phyloP scores from a whole-genome alignment of 2,329 filamentous ascomycete species.

The Dactylellina parvicollis region DNA sequence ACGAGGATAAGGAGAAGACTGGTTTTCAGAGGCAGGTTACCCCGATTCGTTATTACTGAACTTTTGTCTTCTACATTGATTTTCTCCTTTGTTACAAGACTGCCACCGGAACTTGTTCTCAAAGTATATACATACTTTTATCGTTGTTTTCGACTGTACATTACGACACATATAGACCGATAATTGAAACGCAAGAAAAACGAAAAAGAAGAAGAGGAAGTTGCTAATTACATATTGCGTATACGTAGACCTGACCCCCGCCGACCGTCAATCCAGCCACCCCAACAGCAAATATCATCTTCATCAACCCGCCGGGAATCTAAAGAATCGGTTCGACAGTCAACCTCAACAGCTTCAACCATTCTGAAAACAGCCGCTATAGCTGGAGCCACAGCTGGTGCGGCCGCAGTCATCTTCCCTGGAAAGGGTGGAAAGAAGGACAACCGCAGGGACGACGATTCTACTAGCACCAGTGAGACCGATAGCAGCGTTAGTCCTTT shows the following conservation, averaged over 20 bases:
- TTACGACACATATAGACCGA: constrained; percentile 16
- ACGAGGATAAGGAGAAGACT: constrained; percentile 23
- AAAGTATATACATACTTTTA: background rate
- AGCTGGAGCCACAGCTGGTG: constrained; percentile 9
- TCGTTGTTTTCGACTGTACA: constrained; percentile 12
- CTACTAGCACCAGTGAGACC: constrained; percentile 31
- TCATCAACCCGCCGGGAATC: constrained; percentile 17
- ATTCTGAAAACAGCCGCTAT: constrained; percentile 23
- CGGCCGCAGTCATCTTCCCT: constrained; percentile 30
- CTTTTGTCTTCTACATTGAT: background rate
- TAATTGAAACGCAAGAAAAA: constrained; percentile 18
- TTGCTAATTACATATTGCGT: constrained; percentile 41
- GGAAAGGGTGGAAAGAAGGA: constrained; percentile 21
- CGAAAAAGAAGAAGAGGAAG: constrained; percentile 12
- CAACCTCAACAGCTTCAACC: constrained; percentile 20
- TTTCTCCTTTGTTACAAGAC: background rate
- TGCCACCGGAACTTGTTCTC: background rate
- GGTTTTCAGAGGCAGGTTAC: constrained; percentile 45
- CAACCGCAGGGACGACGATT: constrained; percentile 18
- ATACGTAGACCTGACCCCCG: constrained; percentile 47
- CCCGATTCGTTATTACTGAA: constrained; percentile 27
- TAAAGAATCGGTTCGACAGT: constrained; percentile 20
- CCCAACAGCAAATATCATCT: constrained; percentile 17
- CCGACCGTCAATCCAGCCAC: constrained; percentile 28
- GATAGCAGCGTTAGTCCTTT: constrained; percentile 44